Conservation (phyloP, 805 yeast genomes). For the Ogataea siamensis region DNA sequence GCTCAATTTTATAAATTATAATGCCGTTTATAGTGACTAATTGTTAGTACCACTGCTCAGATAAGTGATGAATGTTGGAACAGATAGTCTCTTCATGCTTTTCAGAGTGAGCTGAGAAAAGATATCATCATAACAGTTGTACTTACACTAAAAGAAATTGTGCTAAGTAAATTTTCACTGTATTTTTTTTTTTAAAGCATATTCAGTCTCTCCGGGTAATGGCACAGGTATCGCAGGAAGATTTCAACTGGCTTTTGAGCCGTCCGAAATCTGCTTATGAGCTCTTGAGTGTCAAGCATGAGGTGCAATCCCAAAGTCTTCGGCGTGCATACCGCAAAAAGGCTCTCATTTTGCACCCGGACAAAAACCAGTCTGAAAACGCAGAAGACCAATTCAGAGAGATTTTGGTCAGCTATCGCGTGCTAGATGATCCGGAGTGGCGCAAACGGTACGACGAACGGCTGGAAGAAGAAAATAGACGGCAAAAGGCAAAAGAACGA, state of each 20-base stretch:
- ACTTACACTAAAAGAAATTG: slow-evolving; percentile 4
- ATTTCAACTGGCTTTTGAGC: slow-evolving; percentile 23
- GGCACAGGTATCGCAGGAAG: slow-evolving; percentile 14
- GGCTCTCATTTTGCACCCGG: slow-evolving; percentile 36
- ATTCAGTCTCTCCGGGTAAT: slow-evolving; percentile 11
- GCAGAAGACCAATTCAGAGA: slow-evolving; percentile 31
- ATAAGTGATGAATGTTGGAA: slow-evolving; percentile 48
- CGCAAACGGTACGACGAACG: slow-evolving; percentile 25
- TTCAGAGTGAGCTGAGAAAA: slow-evolving; percentile 61
- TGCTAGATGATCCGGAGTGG: slow-evolving; percentile 22
- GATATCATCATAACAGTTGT: slow-evolving; percentile 43
- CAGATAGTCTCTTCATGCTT: slow-evolving; percentile 48
- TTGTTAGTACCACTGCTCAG: slow-evolving; percentile 24
- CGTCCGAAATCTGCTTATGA: slow-evolving; percentile 19
- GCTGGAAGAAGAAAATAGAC: slow-evolving; percentile 6
- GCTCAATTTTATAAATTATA: slow-evolving; percentile 13
- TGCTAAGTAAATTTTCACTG: slow-evolving; percentile 3
- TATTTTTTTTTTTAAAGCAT: not conserved
- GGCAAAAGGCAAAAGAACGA: slow-evolving; percentile 1
- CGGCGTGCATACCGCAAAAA: slow-evolving; percentile 31
- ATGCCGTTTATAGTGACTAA: not conserved
- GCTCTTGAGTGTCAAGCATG: slow-evolving; percentile 10
- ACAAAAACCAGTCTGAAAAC: slow-evolving; percentile 31
- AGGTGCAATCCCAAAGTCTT: slow-evolving; percentile 4
- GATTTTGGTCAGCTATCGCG: slow-evolving; percentile 28